phyloP scores from a whole-genome alignment of 331 rosid genomes.

The Prunus yedoensis region DNA sequence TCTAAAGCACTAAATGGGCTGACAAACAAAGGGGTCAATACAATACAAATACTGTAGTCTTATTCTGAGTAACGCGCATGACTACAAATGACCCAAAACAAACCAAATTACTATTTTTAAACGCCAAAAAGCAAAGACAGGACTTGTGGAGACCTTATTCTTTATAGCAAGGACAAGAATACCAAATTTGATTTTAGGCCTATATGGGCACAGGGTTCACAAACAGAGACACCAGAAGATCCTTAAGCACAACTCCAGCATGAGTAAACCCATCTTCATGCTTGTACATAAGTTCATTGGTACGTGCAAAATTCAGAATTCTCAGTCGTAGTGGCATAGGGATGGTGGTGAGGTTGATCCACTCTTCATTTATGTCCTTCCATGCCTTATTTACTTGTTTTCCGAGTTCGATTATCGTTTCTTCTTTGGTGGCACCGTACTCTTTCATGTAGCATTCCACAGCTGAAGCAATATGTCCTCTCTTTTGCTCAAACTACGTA shows the following conservation, averaged over 20 bases:
- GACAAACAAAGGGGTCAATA: no score
- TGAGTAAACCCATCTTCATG: not conserved
- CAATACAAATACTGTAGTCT: no score
- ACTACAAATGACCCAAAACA: no score
- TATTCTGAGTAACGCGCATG: no score
- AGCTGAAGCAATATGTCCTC: constrained; percentile 25
- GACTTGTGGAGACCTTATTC: no score
- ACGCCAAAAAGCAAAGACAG: no score
- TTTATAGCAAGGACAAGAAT: no score
- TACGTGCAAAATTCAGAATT: constrained; percentile 16
- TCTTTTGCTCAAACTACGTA: constrained; percentile 37
- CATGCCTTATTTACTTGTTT: constrained; percentile 9
- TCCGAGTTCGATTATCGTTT: not conserved
- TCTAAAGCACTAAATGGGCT: no score
- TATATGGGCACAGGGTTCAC: not conserved
- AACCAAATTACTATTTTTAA: no score
- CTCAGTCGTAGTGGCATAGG: constrained; percentile 13
- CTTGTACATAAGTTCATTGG: not conserved
- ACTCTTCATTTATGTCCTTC: constrained; percentile 45
- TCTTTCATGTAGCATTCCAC: constrained; percentile 44
- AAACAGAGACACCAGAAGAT: not conserved
- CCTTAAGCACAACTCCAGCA: not conserved
- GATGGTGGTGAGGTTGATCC: not conserved
- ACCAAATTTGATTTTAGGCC: not conserved
- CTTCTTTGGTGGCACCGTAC: constrained; percentile 23